Base-by-base conservation (phyloP, 2,329 filamentous ascomycete genomes). In the Akanthomyces uredinophilus region DNA sequence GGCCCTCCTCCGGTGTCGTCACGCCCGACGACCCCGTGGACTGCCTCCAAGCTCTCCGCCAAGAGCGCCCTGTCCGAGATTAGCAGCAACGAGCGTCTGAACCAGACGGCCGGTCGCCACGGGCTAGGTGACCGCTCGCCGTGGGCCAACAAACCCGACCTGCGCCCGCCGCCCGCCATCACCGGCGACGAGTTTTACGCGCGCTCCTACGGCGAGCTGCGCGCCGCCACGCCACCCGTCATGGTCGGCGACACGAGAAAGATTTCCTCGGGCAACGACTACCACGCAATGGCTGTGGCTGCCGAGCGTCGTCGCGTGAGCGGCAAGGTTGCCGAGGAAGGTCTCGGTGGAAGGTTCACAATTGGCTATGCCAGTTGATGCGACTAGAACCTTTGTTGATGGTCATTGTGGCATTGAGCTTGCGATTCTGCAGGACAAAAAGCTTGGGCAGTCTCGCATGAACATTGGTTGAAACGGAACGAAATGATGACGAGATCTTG, bases 281-380 rank as follows among this genome's bases (percentile, higher is more conserved):
- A 79, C 61, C 76, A 76, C 32, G 72, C 73, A 61, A 65, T 71
- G 2, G 69, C 70, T 11, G 64, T 67, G 29, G 69, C 69, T 1
- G 77, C 77, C 58, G 76, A 74, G 20, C 77, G 82, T 52, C 77
- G 88, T 51, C 86, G 88, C 64, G 88, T 91, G 2, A 92, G 88
- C 70, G 90, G 89, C 1, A 91, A 89, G 77, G 74, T 87, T 61
- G 88, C 82, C 0, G 89, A 92, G 71, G 90, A 93, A 71, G 89
- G 89, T 2, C 76, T 82, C 52, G 77, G 74, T 22, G 50, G 39
- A 43, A 43, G 61, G 13, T 63, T 59, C 41, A 63, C 61, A 18
- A 20, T 60, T 55, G 54, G 61, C 37, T 60, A 63, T 11, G 61
- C 56, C 32, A 53, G 53, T 20, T 62, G 39, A 43, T 29, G 14